Evolutionary conservation across 2,329 filamentous ascomycete genomes (phyloP), one percentile per base, ranked within the genome.

Genomic region (Arthrobotrys sphaeroides): DNA sequence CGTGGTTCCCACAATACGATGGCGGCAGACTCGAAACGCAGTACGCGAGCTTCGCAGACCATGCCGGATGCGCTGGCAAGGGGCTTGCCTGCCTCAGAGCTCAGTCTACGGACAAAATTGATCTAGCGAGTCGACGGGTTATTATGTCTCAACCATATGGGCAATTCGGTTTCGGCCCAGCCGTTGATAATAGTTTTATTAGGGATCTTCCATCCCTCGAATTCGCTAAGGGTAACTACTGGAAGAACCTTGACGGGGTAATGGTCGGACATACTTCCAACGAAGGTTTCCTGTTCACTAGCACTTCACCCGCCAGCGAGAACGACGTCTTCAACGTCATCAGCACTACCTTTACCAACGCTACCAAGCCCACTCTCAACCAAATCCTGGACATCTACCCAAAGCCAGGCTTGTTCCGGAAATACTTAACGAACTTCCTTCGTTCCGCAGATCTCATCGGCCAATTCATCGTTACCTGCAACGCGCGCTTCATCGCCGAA

Each of bases 401-500:
- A 1, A 57, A 73, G 5, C 78, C 77, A 0, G 67, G 70, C 0
- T 45, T 79, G 22, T 79, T 79, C 36, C 72, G 62, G 3, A 62
- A 70, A 2, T 78, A 74, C 59, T 20, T 62, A 0, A 79, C 72
- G 26, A 77, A 79, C 20, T 78, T 67, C 45, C 40, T 74, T 2
- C 77, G 78, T 28, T 49, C 77, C 6, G 64, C 69, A 26, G 28
- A 73, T 18, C 40, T 79, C 10, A 75, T 79, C n/a, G 78, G 78
- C 3, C 77, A 78, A 33, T 78, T 68, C 57, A 64, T 78, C 13
- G 77, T 83, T 60, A 82, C 81, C 0, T 84, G 83, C 78, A 81
- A 83, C 73, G 79, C 82, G 36, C 80, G 82, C 16, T 64, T 51
- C 31, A 78, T 85, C 26, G 82, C 81, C n/a, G 80, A 83, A 64